These are phyloP conservation scores for Euclidium syriacum DNA, from an alignment of 345 rosid genomes.

Conservation along the genomic window DNA sequence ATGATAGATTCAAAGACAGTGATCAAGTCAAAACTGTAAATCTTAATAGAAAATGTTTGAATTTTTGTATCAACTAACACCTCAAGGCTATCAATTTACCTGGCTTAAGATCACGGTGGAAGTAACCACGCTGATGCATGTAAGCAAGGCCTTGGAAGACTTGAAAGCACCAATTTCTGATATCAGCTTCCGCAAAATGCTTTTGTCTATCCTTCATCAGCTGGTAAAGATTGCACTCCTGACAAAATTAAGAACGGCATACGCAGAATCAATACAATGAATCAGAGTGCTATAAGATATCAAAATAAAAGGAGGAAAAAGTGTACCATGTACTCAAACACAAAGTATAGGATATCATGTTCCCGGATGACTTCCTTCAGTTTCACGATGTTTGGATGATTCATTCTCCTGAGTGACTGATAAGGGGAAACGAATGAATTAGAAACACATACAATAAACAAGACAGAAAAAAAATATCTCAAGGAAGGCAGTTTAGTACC, in stretches of 20 bases:
- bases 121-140: conserved; percentile 93
- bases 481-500: conserved; percentile 36
- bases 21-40: background rate
- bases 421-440: background rate
- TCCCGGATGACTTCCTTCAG: conserved; percentile 96
- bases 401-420: conserved; percentile 84
- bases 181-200: conserved; percentile 68
- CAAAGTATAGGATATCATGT: conserved; percentile 75
- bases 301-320: conserved; percentile 7
- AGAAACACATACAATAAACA: background rate
- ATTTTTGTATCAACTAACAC: background rate
- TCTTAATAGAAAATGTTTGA: background rate
- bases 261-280: background rate
- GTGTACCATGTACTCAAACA: conserved; percentile 92
- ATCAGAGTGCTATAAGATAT: background rate
- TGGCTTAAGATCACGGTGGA: conserved; percentile 98
- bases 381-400: conserved; percentile 92
- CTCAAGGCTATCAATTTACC: conserved; percentile 43
- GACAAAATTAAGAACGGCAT: conserved; percentile 20
- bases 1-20: background rate
- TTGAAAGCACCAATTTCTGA: conserved; percentile 95
- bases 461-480: background rate
- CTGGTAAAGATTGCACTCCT: conserved; percentile 94
- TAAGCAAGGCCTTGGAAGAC: conserved; percentile 93
- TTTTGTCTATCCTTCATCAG: conserved; percentile 83